phyloP scores from a whole-genome alignment of 306 rosid species.

The Pyrus communis region DNA sequence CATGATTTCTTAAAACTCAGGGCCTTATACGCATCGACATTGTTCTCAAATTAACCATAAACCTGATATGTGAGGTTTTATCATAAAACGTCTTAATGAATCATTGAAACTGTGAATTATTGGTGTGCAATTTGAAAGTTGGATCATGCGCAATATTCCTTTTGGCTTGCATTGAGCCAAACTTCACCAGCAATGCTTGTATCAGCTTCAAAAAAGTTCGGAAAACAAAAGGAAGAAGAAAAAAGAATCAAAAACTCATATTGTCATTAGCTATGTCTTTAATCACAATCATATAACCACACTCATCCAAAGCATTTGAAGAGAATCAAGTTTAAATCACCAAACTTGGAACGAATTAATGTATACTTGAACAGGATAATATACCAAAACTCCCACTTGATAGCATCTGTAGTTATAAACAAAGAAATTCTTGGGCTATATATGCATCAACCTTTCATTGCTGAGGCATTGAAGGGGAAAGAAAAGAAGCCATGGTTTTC shows the following conservation, averaged over 20 bases:
- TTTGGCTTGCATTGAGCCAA: background rate
- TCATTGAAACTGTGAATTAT: background rate
- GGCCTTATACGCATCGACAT: background rate
- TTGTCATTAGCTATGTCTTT: background rate
- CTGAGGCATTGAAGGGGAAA: slow-evolving; percentile 3
- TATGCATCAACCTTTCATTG: background rate
- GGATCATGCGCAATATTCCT: background rate
- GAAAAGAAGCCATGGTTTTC: slow-evolving; percentile 28
- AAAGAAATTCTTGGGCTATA: background rate
- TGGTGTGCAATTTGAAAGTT: too few relatives aligned
- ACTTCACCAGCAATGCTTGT: background rate
- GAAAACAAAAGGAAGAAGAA: background rate
- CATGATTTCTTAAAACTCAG: too few relatives aligned
- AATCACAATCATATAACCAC: background rate
- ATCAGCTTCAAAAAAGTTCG: background rate
- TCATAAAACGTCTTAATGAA: background rate
- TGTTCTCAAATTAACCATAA: too few relatives aligned
- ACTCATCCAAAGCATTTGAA: background rate
- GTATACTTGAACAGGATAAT: background rate
- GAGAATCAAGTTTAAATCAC: background rate
- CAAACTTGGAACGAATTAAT: background rate
- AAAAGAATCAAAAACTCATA: background rate
- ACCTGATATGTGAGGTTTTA: too few relatives aligned
- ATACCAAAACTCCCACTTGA: slow-evolving; percentile 16
- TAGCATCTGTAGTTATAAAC: background rate